These are phyloP conservation scores for Pseudogymnoascus sp. DNA, from an alignment of 2,329 filamentous ascomycete genomes.

Conservation along the genomic window DNA sequence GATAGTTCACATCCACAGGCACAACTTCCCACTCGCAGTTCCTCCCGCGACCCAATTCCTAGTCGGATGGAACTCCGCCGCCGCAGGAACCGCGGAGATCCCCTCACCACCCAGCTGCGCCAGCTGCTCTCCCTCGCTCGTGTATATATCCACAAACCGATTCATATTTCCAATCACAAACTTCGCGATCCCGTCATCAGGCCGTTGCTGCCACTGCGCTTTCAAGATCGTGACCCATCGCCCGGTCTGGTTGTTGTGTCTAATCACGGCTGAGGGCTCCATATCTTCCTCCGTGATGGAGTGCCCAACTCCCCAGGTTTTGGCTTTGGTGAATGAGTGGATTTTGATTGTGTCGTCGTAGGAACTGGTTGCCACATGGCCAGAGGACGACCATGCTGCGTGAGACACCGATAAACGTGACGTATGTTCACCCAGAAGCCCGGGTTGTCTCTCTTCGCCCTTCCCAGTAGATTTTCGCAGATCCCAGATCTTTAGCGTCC, in stretches of 20 bases:
- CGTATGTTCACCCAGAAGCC: conserved; percentile 70
- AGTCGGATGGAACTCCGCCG: conserved; percentile 81
- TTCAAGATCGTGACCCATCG: conserved; percentile 80
- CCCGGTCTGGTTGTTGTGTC: conserved; percentile 93
- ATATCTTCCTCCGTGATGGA: conserved; percentile 55
- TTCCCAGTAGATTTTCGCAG: conserved; percentile 67
- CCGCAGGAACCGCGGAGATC: conserved; percentile 90
- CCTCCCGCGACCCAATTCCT: conserved; percentile 89
- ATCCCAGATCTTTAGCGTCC: conserved; percentile 89
- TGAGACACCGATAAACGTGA: conserved; percentile 84
- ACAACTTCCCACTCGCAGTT: conserved; percentile 85
- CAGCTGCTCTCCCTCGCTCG: conserved; percentile 72
- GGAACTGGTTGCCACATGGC: conserved; percentile 81
- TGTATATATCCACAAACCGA: conserved; percentile 87
- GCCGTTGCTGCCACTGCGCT: conserved; percentile 81
- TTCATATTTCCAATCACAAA: conserved; percentile 98
- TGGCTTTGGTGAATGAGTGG: conserved; percentile 63
- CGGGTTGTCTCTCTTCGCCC: conserved; percentile 52
- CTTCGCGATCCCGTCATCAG: conserved; percentile 71
- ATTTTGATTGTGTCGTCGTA: conserved; percentile 97
- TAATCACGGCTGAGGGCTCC: conserved; percentile 59
- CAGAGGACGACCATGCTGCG: conserved; percentile 78
- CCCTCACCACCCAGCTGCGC: conserved; percentile 82
- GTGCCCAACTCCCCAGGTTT: conserved; percentile 50
- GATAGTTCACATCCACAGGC: conserved; percentile 66